Conservation (phyloP, 2,329 filamentous ascomycete genomes). For the Penicillium aurantiogriseum region DNA sequence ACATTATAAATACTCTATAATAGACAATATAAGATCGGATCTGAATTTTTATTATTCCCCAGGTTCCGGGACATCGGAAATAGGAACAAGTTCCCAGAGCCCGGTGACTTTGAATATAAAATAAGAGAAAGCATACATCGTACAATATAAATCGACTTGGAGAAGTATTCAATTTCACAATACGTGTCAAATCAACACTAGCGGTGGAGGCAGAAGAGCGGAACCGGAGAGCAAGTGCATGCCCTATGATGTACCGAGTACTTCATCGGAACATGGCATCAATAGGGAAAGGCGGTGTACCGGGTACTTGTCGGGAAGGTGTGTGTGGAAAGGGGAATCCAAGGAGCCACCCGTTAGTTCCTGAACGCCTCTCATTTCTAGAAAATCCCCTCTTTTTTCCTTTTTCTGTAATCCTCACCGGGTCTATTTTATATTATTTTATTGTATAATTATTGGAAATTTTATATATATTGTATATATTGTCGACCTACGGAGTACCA, state of each 20-base stretch:
- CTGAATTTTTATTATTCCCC: background rate
- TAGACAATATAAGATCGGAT: background rate
- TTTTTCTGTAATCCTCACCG: background rate
- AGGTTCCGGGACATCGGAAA: background rate
- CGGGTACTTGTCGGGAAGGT: background rate
- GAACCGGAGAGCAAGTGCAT: background rate
- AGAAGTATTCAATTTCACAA: slow-evolving; percentile 1
- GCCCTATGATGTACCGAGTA: slow-evolving; percentile 5
- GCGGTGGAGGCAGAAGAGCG: slow-evolving; percentile 8
- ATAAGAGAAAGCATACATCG: background rate
- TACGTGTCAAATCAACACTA: slow-evolving; percentile 17
- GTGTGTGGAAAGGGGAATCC: slow-evolving; percentile 10
- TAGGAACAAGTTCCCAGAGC: background rate
- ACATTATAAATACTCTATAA: background rate
- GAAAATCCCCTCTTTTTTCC: slow-evolving; percentile 1
- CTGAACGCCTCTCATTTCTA: slow-evolving; percentile 10
- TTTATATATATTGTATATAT: background rate
- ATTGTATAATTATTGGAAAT: background rate
- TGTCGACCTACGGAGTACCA: background rate
- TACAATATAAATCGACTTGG: background rate
- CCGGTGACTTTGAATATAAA: background rate
- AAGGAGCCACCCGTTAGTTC: slow-evolving; percentile 13
- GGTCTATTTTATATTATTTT: background rate
- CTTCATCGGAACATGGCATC: background rate
- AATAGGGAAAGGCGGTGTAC: slow-evolving; percentile 6